Evolutionary conservation across 257 asterid genomes (phyloP), one percentile per base, ranked within the genome.

Genomic region (Fraxinus anomala): DNA sequence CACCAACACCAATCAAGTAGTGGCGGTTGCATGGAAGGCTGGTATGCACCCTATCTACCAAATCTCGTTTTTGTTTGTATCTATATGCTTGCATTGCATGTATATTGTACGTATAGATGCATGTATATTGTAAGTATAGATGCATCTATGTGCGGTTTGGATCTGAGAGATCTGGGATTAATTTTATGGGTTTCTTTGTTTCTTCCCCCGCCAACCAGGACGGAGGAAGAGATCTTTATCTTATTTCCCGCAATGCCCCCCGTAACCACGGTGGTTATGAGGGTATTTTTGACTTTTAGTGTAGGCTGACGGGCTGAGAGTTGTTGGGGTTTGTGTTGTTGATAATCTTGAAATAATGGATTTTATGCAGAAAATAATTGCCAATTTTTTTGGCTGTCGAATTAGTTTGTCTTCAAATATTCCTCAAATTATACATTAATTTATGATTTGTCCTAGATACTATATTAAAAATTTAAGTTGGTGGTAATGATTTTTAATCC

Each of bases 21-120:
- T 21, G 19, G 75, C n/a, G 90, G 82, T 71, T 37, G 74, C 39
- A 21, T 87, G 88, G 83, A 80, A 44, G 90, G 90, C 63, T 87
- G 89, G 89, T 85, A 68, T 47, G 75, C 72, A n/a, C 34, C 54
- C 8, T 23, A 4, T 10, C 34, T 13, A 1, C 12, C 70, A 24
- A 61, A 23, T 5, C 11, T 6, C 17, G 13, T 1, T 34, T 10
- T 68, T 0, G 9, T 59, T 6, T 69, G 10, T 8, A 5, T 23
- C 34, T 68, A 13, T 42, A 3, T 51, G 14, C 71, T 39, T 71
- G 66, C 30, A 31, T 28, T 71, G 66, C 30, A 44, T 6, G 51
- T 16, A 59, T 56, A n/a, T 56, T 56, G 3, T 56, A 21, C 30
- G 67, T 56, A 21, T 56, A 21, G 30, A 16, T 47, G 21, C 56